Evolutionary conservation across 2,329 filamentous ascomycete species (phyloP), one percentile per base, ranked within the genome.

Genomic region (Dryadomyces quercus-mongolicae): DNA sequence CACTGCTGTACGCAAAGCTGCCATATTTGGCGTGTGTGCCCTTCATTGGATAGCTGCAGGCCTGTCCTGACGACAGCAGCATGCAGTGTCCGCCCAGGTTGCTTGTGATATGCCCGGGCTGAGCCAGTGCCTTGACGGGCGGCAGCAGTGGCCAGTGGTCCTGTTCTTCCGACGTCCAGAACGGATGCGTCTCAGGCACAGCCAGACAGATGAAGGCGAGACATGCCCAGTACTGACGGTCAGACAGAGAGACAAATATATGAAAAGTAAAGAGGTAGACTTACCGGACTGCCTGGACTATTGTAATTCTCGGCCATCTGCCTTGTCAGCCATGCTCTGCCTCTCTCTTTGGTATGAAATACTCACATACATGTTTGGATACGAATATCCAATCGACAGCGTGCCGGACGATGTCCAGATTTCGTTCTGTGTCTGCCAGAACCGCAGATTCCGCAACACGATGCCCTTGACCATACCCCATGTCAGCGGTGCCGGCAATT

Each of bases 21-120:
- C 86, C 86, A 66, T 91, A 91, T 63, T 91, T 91, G 57, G 86
- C 85, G 65, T 91, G 86, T 0, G 86, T 88, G 53, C 84, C 86
- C 67, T 87, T 87, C 73, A 91, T 84, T 0, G 86, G 84, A 64
- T 91, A 91, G 66, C 86, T 84, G 67, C 86, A 91, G n/a, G 83
- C 84, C 65, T 92, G 86, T 1, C 87, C 86, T 0, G 83, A 86
- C 4, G 81, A 85, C 8, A 91, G 75, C 22, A 91, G 74, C 74
- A 90, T 86, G 48, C 82, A 84, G 65, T 91, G 86, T 0, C 82
- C 84, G n/a, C 84, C 85, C 18, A 81, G 76, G 58, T 81, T 79
- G 60, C 83, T 77, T 65, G 82, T 79, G 57, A 91, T 89, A 63
- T 91, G 86, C 0, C 84, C 79, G 0, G 86, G 86, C 49, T 89